A percentile compares a stretch with the other conserved stretches of the same genome.
These are phyloP conservation scores for Eragrostis curvula DNA, from an alignment of 176 grass and related monocot genomes.

Conservation along the genomic window DNA sequence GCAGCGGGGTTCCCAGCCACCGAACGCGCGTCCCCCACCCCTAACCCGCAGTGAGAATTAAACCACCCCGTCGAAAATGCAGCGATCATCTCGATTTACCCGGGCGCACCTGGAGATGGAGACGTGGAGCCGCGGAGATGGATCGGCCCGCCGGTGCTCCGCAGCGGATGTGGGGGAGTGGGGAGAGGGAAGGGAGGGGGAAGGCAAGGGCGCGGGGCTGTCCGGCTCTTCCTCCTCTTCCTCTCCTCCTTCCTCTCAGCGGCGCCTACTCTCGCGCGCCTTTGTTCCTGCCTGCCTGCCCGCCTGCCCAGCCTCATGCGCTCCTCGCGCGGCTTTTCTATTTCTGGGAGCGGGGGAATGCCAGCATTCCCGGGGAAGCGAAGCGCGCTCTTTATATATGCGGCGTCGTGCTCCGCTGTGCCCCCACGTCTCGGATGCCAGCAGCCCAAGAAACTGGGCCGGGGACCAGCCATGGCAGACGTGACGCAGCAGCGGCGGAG, in stretches of 20 bases:
- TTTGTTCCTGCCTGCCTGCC: constrained; percentile 5
- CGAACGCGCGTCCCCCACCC: too few species aligned
- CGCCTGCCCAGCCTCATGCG: background rate
- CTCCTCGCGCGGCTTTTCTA: constrained; percentile 39
- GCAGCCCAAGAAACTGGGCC: background rate
- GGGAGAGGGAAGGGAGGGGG: constrained; percentile 24
- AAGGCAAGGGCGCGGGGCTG: background rate
- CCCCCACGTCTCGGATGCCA: background rate
- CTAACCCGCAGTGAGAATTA: background rate
- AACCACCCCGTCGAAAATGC: background rate
- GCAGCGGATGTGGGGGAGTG: background rate
- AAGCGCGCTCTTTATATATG: background rate
- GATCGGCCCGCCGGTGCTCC: background rate
- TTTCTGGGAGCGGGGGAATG: constrained; percentile 15
- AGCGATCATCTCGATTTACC: background rate
- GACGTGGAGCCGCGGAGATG: background rate
- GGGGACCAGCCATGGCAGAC: background rate
- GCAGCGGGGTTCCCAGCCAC: background rate
- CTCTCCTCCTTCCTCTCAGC: constrained; percentile 41
- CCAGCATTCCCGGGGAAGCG: constrained; percentile 16
- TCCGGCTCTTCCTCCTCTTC: constrained; percentile 40
- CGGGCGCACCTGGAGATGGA: background rate
- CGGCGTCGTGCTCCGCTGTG: background rate
- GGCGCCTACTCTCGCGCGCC: constrained; percentile 33
- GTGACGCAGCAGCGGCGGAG: background rate